Conservation (phyloP, 805 yeast genomes). For the Starmerella khaoyaiensis region DNA sequence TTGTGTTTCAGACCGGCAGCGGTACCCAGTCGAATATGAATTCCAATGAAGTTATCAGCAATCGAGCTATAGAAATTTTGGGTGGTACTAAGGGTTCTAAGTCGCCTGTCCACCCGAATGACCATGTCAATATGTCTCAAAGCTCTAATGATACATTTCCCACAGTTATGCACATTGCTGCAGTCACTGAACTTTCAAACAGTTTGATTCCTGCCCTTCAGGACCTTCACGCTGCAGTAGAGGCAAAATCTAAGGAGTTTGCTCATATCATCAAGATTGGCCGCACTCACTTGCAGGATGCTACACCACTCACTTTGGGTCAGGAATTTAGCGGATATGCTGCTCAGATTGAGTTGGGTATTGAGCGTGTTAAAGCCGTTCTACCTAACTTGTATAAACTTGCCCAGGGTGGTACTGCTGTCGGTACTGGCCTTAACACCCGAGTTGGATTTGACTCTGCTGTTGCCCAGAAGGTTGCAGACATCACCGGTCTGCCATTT, state of each 20-base stretch:
- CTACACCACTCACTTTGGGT: slow-evolving; percentile 94
- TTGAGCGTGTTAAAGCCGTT: slow-evolving; percentile 65
- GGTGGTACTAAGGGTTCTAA: slow-evolving; percentile 91
- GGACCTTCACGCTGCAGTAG: slow-evolving; percentile 64
- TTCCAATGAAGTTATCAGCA: slow-evolving; percentile 96
- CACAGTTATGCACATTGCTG: slow-evolving; percentile 98
- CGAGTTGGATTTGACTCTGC: slow-evolving; percentile 75
- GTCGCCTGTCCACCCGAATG: slow-evolving; percentile 93
- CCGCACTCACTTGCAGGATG: slow-evolving; percentile 97
- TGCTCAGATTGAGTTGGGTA: slow-evolving; percentile 83
- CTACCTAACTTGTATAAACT: slow-evolving; percentile 65
- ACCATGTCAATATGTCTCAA: slow-evolving; percentile 96
- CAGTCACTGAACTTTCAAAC: slow-evolving; percentile 73
- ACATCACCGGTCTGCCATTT: slow-evolving; percentile 78
- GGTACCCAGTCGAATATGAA: slow-evolving; percentile 99
- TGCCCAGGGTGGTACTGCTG: slow-evolving; percentile 99
- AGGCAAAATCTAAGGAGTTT: slow-evolving; percentile 70
- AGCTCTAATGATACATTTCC: slow-evolving; percentile 99
- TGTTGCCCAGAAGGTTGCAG: slow-evolving; percentile 74
- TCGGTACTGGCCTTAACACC: slow-evolving; percentile 97
- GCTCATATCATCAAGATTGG: slow-evolving; percentile 89
- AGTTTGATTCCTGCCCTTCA: slow-evolving; percentile 69
- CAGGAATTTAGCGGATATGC: slow-evolving; percentile 97
- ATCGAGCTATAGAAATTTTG: slow-evolving; percentile 91
- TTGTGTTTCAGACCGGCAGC: slow-evolving; percentile 97